Evolutionary conservation across 176 grass and related monocot genomes (phyloP), one percentile per base, ranked within the genome.

Genomic region (Chloris gayana): DNA sequence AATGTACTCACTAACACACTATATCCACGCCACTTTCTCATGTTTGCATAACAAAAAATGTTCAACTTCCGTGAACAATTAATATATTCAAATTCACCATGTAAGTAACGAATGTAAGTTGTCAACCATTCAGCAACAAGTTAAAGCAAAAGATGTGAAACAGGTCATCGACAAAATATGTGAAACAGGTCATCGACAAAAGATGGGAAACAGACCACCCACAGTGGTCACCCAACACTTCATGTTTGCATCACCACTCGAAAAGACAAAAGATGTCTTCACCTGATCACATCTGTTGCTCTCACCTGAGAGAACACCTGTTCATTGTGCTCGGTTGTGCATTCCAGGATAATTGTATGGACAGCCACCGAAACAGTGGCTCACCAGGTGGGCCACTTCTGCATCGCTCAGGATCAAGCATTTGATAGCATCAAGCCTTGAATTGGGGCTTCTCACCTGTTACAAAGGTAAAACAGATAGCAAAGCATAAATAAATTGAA

Each of bases 361-460:
- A 34, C 92, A 84, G 1, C 80, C 73, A 71, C 69, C 29, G 10
- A 85, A 82, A 62, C 62, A 68, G 92, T 7, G 92, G 92, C 59
- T 87, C 89, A 1, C 80, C 80, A 9, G 81, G 87, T 27, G 89
- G 92, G 2, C 83, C 83, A 76, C 80, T 80, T 1, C 80, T 91
- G 38, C 81, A 67, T 91, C 89, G 14, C 80, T 80, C 10, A 89
- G 81, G 60, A 89, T 83, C 67, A 86, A 75, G 89, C 83, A 35
- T 91, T 91, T 80, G 86, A 94, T 67, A 65, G 61, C 53, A 91
- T 83, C 73, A 94, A 91, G n/a, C n/a, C n/a, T n/a, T n/a, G n/a
- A n/a, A n/a, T n/a, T n/a, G n/a, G 56, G 89, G 89, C 69, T 65
- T 91, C 2, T 57, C 82, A 2, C 92, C 89, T 44, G 73, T 85